Evolutionary conservation across 345 rosid genomes (phyloP), one percentile per base, ranked within the genome.

Genomic region (Pistacia vera): DNA sequence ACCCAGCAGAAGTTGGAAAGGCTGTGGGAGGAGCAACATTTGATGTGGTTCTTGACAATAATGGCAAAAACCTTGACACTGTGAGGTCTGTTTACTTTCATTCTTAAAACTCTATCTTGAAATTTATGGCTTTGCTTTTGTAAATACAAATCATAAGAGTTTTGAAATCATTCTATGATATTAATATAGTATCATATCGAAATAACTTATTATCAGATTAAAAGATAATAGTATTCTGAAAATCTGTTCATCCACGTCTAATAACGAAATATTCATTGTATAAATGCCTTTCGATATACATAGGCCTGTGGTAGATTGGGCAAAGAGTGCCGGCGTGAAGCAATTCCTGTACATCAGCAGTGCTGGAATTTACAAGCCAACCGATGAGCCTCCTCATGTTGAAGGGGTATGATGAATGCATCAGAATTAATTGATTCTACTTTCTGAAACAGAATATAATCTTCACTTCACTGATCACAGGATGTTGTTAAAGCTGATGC

Each of bases 301-400:
- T 16, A 93, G 97, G 83, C 99, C 98, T 1, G 93, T 93, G 71
- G 89, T 77, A 14, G 99, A 92, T 84, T 95, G 93, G 97, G 98
- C 97, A 9, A 90, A 95, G 82, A 88, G 90, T 82, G 71, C 85
- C 3, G 97, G 95, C 16, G 97, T 82, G 80, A 89, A 96, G 86
- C 97, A 93, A 75, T 91, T 96, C 84, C 63, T 92, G 81, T 96
- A 80, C 84, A 92, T 93, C 74, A 93, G 98, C 88, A 96, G 97
- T 36, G 99, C 98, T 3, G 99, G 97, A 59, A 95, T 95, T 83
- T 93, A 96, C 83, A 86, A 88, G 79, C 87, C 92, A 6, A 91
- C 97, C 0, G 97, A 92, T 30, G 94, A 93, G 82, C 99, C 90
- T 73, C 99, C 99, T 82, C 98, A 93, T 63, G 87, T 91, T 66